Conservation (phyloP, 306 rosid species). For the Sophora flavescens region DNA sequence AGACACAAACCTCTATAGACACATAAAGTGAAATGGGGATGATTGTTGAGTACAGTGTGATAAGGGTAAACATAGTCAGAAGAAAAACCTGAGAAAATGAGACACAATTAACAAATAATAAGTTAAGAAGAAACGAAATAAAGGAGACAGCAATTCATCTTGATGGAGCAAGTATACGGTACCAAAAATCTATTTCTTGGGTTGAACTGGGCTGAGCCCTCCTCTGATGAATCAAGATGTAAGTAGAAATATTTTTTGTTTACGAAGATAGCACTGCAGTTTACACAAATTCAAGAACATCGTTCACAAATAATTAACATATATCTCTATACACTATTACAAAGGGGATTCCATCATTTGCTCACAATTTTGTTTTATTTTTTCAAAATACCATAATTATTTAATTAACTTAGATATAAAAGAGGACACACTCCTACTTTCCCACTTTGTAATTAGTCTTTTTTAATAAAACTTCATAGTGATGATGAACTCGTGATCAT, state of each 20-base stretch:
- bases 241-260: constrained; percentile 78
- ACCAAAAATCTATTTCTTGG: constrained; percentile 86
- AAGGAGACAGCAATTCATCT: constrained; percentile 38
- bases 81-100: constrained; percentile 71
- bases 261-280: constrained; percentile 82
- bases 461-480: constrained; percentile 17
- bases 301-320: constrained; percentile 1
- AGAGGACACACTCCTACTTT: constrained; percentile 22
- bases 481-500: background rate
- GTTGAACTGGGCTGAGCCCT: constrained; percentile 71
- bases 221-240: constrained; percentile 66
- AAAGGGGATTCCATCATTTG: constrained; percentile 15
- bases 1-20: constrained; percentile 88
- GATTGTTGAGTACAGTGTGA: constrained; percentile 90
- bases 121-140: constrained; percentile 23
- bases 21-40: constrained; percentile 98
- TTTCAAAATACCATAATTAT: background rate
- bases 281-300: constrained; percentile 41
- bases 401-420: constrained; percentile 13
- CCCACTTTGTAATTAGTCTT: constrained; percentile 6
- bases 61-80: constrained; percentile 92
- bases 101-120: constrained; percentile 45
- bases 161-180: constrained; percentile 44
- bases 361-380: constrained; percentile 1
- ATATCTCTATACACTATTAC: background rate